Conservation (phyloP, 345 rosid species). For the Salix suchowensis region DNA sequence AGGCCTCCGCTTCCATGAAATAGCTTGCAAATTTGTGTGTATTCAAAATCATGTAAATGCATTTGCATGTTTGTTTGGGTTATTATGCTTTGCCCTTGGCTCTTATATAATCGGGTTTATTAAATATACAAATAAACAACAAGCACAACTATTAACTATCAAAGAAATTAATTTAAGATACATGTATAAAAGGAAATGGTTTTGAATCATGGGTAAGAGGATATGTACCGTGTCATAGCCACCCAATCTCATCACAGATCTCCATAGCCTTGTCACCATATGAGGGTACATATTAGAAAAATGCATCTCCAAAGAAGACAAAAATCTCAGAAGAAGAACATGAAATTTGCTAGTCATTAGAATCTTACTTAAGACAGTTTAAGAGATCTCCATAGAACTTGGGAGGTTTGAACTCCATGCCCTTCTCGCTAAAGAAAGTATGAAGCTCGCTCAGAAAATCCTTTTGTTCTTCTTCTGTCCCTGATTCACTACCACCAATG, state of each 20-base stretch:
- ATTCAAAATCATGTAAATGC: background rate
- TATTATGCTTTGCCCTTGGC: background rate
- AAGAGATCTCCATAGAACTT: constrained; percentile 66
- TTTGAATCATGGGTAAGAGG: background rate
- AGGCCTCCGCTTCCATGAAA: background rate
- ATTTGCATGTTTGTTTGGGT: background rate
- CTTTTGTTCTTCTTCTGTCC: constrained; percentile 60
- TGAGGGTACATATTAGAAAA: background rate
- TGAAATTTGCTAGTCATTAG: background rate
- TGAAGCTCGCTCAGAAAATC: constrained; percentile 57
- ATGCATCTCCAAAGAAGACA: background rate
- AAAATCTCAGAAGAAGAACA: background rate
- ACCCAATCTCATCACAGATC: constrained; percentile 61
- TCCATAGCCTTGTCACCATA: constrained; percentile 53
- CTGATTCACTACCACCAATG: constrained; percentile 53
- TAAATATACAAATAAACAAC: background rate
- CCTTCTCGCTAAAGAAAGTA: constrained; percentile 48
- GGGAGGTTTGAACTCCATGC: constrained; percentile 67
- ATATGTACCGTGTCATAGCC: constrained; percentile 64
- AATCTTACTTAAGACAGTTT: constrained; percentile 64
- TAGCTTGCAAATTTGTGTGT: background rate
- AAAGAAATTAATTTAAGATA: background rate
- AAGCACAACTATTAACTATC: background rate
- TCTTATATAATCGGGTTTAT: background rate
- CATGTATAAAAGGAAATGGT: background rate